Percentiles rank a stretch among this genome's conserved stretches.
These are phyloP conservation scores for Cyberlindnera sargentensis DNA, from an alignment of 805 yeast genomes.

Conservation along the genomic window DNA sequence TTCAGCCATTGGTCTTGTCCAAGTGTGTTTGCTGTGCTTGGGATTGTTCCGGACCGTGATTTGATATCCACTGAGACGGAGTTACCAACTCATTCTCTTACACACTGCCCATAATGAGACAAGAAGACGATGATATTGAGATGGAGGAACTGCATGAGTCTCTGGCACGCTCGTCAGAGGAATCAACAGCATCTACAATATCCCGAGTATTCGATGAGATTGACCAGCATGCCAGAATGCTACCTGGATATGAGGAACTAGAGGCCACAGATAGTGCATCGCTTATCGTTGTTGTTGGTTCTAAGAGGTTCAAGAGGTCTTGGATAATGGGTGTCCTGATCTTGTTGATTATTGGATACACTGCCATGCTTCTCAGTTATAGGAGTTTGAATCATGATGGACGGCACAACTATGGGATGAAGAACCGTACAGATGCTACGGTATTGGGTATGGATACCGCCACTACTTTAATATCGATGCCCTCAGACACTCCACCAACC, in stretches of 20 bases:
- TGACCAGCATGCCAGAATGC: constrained; percentile 3
- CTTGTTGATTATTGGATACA: constrained; percentile 5
- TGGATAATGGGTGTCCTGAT: neutral
- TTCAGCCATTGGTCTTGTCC: too few relatives aligned
- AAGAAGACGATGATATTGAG: neutral
- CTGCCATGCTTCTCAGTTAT: constrained; percentile 10
- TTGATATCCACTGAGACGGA: neutral
- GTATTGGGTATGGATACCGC: neutral
- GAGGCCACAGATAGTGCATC: neutral
- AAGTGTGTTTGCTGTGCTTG: too few relatives aligned
- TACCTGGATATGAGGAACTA: constrained; percentile 6
- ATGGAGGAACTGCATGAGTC: neutral
- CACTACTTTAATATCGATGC: neutral
- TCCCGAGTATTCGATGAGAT: constrained; percentile 2
- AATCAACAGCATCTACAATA: constrained; percentile 6
- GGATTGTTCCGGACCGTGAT: too few relatives aligned
- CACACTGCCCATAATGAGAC: neutral
- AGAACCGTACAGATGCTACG: neutral
- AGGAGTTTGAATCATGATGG: constrained; percentile 1
- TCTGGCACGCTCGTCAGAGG: neutral
- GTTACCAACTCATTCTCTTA: too few relatives aligned
- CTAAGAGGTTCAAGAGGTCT: constrained; percentile 3
- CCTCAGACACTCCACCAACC: neutral
- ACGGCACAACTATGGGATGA: neutral
- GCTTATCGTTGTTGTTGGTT: neutral